A percentile compares a stretch with the other conserved stretches of the same genome.
Conservation (phyloP, 768 basidiomycete species). For the Daedaleopsis nitida region DNA sequence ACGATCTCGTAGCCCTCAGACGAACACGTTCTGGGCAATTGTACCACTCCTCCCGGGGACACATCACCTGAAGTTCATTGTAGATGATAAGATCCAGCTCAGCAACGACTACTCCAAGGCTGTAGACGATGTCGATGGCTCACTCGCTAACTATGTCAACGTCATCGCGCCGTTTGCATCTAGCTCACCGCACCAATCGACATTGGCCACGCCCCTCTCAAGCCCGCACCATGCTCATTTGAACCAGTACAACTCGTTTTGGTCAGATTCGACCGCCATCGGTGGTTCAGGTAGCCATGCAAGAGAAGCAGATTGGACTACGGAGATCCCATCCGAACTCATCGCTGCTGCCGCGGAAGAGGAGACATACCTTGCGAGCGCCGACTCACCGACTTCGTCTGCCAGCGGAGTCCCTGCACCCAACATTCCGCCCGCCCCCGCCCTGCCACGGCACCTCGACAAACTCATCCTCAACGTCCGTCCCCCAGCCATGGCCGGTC, state of each 20-base stretch:
- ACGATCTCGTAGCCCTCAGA: constrained; percentile 27
- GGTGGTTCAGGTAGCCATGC: constrained; percentile 14
- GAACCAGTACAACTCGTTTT: constrained; percentile 42
- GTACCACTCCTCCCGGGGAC: constrained; percentile 81
- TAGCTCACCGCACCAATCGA: constrained; percentile 35
- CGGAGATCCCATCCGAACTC: constrained; percentile 75
- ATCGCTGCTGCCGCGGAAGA: constrained; percentile 81
- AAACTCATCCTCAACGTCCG: constrained; percentile 84
- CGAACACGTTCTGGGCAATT: constrained; percentile 39
- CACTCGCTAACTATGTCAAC: constrained; percentile 91
- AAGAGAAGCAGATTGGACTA: constrained; percentile 65
- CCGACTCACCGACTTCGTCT: constrained; percentile 25
- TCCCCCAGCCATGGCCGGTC: constrained; percentile 34
- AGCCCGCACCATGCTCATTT: constrained; percentile 21
- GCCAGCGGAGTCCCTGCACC: constrained; percentile 57
- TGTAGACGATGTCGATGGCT: constrained; percentile 86
- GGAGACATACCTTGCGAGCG: constrained; percentile 67
- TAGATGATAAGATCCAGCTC: constrained; percentile 86
- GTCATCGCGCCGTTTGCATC: constrained; percentile 44
- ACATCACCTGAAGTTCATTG: constrained; percentile 92
- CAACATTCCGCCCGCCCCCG: constrained; percentile 85
- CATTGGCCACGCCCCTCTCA: constrained; percentile 28
- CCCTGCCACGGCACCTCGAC: constrained; percentile 88
- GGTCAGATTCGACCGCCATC: constrained; percentile 36
- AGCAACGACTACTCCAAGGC: constrained; percentile 82